A percentile compares a stretch with the other conserved stretches of the same genome.
Evolutionary conservation across 148 eudicot species (phyloP).

Genomic region (Chenopodium album): DNA sequence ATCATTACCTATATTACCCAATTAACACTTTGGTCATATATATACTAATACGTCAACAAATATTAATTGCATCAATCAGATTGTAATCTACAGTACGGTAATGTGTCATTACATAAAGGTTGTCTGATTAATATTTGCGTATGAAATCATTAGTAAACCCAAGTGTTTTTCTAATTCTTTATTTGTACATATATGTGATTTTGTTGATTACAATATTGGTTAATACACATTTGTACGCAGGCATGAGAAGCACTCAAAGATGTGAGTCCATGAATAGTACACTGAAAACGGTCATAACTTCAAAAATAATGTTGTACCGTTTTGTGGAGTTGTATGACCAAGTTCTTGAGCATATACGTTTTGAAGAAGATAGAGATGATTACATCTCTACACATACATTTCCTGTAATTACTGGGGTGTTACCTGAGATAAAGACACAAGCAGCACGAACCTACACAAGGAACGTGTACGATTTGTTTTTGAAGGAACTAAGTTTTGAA

Average conservation of each 20-base stretch:
- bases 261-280: slow-evolving; percentile 8
- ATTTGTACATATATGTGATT: no score
- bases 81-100: no score
- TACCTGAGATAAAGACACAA: not conserved
- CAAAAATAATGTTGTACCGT: not conserved
- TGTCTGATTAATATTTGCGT: no score
- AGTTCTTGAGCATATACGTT: not conserved
- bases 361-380: not conserved
- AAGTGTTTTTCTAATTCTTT: no score
- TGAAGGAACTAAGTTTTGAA: not conserved
- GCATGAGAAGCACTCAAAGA: not conserved
- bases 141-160: no score
- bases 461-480: not conserved
- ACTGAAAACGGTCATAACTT: not conserved
- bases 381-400: not conserved
- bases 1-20: no score
- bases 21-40: no score
- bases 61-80: no score
- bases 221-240: no score
- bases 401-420: not conserved
- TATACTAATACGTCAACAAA: no score
- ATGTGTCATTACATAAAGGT: no score
- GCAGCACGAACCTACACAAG: not conserved
- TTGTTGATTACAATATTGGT: not conserved
- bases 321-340: not conserved